A percentile compares a stretch with the other conserved stretches of the same genome.
Conservation (phyloP, 2,329 filamentous ascomycete genomes). For the Fusarium citri region DNA sequence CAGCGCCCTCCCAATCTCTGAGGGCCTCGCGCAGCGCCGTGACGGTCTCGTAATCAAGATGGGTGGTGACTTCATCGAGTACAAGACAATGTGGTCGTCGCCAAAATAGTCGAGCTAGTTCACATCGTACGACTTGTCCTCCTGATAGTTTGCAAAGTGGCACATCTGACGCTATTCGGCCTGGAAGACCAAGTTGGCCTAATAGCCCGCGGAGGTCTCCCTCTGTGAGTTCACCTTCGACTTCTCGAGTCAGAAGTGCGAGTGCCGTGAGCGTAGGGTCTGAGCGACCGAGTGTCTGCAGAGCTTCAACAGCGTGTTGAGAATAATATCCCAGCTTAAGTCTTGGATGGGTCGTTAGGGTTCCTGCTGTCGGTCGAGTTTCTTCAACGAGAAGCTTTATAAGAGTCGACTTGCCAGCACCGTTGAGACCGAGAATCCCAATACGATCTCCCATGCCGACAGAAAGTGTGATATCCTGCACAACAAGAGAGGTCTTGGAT, state of each 20-base stretch:
- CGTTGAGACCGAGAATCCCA: constrained; percentile 83
- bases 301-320: constrained; percentile 79
- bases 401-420: constrained; percentile 83
- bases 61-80: constrained; percentile 85
- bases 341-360: constrained; percentile 73
- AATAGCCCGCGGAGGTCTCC: constrained; percentile 75
- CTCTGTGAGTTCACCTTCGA: constrained; percentile 67
- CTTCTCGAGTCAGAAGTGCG: constrained; percentile 68
- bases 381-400: constrained; percentile 76
- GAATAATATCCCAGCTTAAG: constrained; percentile 81
- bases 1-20: constrained; percentile 76
- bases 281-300: constrained; percentile 65
- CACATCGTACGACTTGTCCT: constrained; percentile 76
- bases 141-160: constrained; percentile 80
- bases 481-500: constrained; percentile 51
- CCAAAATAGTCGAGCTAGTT: constrained; percentile 77
- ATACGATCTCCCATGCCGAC: constrained; percentile 80
- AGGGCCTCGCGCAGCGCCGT: constrained; percentile 76
- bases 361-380: constrained; percentile 69
- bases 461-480: constrained; percentile 74
- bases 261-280: constrained; percentile 72
- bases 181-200: constrained; percentile 75
- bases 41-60: constrained; percentile 86
- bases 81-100: constrained; percentile 77
- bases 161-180: constrained; percentile 77